These are phyloP conservation scores for Curvularia sp. DNA, from an alignment of 2,329 filamentous ascomycete species.

Conservation along the genomic window DNA sequence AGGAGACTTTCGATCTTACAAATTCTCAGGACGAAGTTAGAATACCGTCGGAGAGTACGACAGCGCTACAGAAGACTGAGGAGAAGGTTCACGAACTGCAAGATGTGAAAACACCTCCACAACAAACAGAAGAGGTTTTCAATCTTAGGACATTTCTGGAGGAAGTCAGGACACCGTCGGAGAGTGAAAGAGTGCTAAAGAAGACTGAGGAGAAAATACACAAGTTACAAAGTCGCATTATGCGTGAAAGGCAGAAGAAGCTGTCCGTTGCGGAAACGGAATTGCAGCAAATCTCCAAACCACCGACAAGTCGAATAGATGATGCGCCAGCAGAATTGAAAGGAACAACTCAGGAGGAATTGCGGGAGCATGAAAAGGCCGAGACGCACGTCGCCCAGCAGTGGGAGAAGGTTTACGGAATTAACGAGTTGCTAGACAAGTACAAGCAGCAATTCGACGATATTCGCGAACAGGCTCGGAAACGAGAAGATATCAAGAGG, in stretches of 20 bases:
- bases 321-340: neutral
- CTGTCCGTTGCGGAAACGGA: neutral
- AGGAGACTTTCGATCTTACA: neutral
- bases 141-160: neutral
- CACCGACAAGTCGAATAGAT: neutral
- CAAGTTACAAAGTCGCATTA: neutral
- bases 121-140: neutral
- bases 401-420: neutral
- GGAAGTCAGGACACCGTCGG: neutral
- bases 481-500: neutral
- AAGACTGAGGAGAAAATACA: constrained; percentile 6
- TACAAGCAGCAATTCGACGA: neutral
- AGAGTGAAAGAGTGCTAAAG: neutral
- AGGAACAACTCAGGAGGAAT: neutral
- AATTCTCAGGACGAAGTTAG: neutral
- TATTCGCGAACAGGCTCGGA: neutral
- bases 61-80: neutral
- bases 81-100: constrained; percentile 5
- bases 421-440: neutral
- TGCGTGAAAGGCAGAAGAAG: neutral
- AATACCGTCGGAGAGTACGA: neutral
- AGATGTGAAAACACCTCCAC: too few relatives aligned
- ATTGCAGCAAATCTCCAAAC: neutral
- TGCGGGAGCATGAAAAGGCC: neutral
- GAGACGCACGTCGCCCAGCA: neutral